Evolutionary conservation across 2,329 filamentous ascomycete genomes (phyloP), one percentile per base, ranked within the genome.

Genomic region (Fusarium penzigii): DNA sequence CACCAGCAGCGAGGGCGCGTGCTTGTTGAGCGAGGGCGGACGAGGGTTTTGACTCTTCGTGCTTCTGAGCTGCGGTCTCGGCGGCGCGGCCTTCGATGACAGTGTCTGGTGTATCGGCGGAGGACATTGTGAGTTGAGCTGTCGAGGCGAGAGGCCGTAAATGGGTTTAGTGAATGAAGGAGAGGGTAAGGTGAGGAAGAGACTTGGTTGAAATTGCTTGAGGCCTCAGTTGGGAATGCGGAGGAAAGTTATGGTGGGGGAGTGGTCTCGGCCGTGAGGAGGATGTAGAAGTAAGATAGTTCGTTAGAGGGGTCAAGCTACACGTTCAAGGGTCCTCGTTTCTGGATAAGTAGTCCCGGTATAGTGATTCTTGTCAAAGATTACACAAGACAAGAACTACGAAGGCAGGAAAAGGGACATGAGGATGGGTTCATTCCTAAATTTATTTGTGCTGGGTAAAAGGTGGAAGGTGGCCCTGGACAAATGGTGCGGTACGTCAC

Each of bases 1-100:
- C 94, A 65, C 94, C 94, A 8, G 93, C 93, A 9, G 82, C 87
- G 46, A 99, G 83, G 40, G 93, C 94, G 54, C 93, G 88, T 58
- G 96, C 72, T 70, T 85, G 82, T 17, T 80, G 70, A 13, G 74
- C 64, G 47, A 72, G 65, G 38, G 65, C 70, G 16, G 74, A 70
- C 20, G 70, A 63, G 29, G 69, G 70, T 58, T 76, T 76, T 44
- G 72, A 56, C 49, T 78, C 74, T 43, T 68, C 52, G 7, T 46
- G 65, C 61, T 78, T 69, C 78, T 76, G 53, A 78, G 65, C 65
- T 78, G 7, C 20, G 7, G 20, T 75, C 16, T 72, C 70, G 60
- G 72, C 72, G 57, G 77, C 67, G 48, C 71, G 65, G 25, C 64
- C 56, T 43, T 58, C 52, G 58, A 63, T 51, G 61, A 53, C 59